Evolutionary conservation across 140 eudicot genomes (phyloP), one percentile per base, ranked within the genome.

Genomic region (Ambrosia hybrid): DNA sequence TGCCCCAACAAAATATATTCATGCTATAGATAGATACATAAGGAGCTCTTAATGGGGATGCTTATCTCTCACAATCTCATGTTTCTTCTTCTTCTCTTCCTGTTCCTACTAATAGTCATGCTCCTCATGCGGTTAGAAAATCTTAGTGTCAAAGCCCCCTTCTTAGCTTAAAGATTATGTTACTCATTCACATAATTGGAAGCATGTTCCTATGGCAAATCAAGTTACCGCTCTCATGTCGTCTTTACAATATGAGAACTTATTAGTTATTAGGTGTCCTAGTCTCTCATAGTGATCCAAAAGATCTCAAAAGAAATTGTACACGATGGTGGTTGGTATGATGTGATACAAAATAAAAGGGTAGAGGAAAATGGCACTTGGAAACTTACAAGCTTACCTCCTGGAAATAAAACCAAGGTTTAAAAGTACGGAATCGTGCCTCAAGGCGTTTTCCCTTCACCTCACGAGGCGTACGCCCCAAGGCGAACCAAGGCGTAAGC

Each of bases 101-200:
- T 30, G 45, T 60, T 33, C 17, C 66, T 33, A 60, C 66, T 60
- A 41, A 9, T 60, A 60, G 8, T 60, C 66, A 11, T 59, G 46
- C 34, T 60, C 6, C 14, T 26, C 26, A 16, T 58, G 41, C 17
- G 4, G 10, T 60, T 12, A 60, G 17, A 60, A 60, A 3, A 60
- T 60, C 66, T 12, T 34, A 60, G 13, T 10, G 3, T 56, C 36
- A 16, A 56, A 53, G n/a, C 0, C 36, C 66, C 66, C 9, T 33
- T 12, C 45, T 60, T 60, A 45, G 46, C 45, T 60, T 60, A 33
- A 60, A 60, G 34, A 30, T 30, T 30, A 30, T 30, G 34, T 30
- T 30, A 33, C 38, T 17, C 4, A 3, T 57, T 14, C 39, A 58
- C 41, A 26, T 58, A 38, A 57, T n/a, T 4, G 30, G 63, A 57